Evolutionary conservation across 257 asterid genomes (phyloP), one percentile per base, ranked within the genome.

Genomic region (Solanum sejunctum): DNA sequence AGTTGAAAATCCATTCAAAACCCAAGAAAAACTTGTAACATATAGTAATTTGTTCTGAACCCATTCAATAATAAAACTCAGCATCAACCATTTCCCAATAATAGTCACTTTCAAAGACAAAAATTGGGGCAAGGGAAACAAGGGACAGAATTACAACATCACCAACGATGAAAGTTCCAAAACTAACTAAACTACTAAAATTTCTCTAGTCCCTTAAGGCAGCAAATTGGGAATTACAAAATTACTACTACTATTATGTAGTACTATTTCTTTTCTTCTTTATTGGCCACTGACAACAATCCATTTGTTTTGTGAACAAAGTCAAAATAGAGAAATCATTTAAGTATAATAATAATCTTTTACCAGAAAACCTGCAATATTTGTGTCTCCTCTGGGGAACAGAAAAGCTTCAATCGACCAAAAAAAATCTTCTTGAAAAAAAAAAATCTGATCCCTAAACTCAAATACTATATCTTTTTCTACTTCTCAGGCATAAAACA

Each of bases 381-480:
- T 52, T 87, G 89, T 88, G 87, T 85, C 87, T 64, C 47, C 84
- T 82, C 75, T 87, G 87, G 89, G 91, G 92, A 90, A 90, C 92
- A 88, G 73, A 87, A 85, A 81, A 87, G 83, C 91, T 85, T 88
- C 86, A 90, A 91, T 91, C 91, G 83, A 84, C 88, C 57, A 89
- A 87, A 84, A 84, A 60, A 28, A 89, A 8, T 87, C 81, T 82
- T 70, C 91, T 89, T 82, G 54, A 88, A 84, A 49, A 63, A 88
- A 90, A 87, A 87, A 86, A 84, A 47, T 85, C 92, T 85, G 89
- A 94, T 93, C 97, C 95, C 94, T 81, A 89, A 78, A 84, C 87
- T 77, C 54, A 86, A 83, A 82, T 87, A 73, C 77, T 87, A 86
- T 26, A 61, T 58, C 51, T 43, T 80, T 61, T 52, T 41, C 84